Percentiles rank a stretch among this genome's conserved stretches.
Evolutionary conservation across 768 basidiomycete genomes (phyloP).

Genomic region (Boletus eberwhitei): DNA sequence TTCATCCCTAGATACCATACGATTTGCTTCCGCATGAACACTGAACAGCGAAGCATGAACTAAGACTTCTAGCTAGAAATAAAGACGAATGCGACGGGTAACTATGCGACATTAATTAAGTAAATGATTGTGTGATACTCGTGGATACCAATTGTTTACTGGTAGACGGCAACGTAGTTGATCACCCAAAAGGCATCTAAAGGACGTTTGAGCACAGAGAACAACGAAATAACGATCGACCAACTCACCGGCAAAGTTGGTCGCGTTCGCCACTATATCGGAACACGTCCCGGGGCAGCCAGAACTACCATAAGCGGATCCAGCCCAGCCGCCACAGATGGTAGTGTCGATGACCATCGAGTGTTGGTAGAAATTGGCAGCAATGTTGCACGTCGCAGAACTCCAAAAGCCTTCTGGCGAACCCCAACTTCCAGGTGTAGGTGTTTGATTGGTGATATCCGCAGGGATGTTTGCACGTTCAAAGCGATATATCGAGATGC

Average conservation of each 20-base stretch:
- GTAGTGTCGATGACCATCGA: slow-evolving; percentile 41
- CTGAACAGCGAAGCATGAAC: slow-evolving; percentile 5
- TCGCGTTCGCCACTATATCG: slow-evolving; percentile 49
- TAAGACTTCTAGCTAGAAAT: neutral
- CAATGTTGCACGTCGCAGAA: slow-evolving; percentile 46
- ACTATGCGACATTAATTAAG: neutral
- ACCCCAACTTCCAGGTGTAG: slow-evolving; percentile 51
- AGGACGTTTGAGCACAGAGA: slow-evolving; percentile 5
- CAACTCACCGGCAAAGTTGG: slow-evolving; percentile 47
- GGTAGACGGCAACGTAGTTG: slow-evolving; percentile 55
- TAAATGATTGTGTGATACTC: neutral
- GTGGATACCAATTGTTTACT: slow-evolving; percentile 17
- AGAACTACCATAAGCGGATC: slow-evolving; percentile 22
- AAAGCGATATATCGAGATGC: slow-evolving; percentile 59
- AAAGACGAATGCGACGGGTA: neutral
- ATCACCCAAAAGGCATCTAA: slow-evolving; percentile 55
- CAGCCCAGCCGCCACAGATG: slow-evolving; percentile 33
- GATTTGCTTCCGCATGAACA: slow-evolving; percentile 4
- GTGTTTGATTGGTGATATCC: slow-evolving; percentile 45
- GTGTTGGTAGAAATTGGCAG: slow-evolving; percentile 51
- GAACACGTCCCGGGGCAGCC: slow-evolving; percentile 44
- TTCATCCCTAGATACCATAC: neutral
- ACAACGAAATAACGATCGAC: neutral
- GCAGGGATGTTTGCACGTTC: slow-evolving; percentile 46
- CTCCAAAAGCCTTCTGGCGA: slow-evolving; percentile 51